Conservation (phyloP, 192 early-diverging fungal species). For the Backusella westeae region DNA sequence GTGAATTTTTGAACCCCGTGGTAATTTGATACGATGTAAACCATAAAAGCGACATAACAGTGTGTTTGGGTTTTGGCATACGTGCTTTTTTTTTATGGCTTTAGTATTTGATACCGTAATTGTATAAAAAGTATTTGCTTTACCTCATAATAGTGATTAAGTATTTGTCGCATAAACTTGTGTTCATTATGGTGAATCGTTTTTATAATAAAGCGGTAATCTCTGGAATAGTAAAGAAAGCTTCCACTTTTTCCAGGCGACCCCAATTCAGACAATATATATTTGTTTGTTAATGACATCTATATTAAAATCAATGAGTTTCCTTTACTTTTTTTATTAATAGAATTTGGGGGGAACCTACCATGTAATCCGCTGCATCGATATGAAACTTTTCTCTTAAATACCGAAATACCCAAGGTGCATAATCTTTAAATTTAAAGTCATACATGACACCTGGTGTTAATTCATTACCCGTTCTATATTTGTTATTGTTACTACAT, state of each 20-base stretch:
- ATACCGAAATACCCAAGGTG: constrained; percentile 93
- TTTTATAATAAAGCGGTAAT: constrained; percentile 99
- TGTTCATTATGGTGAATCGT: constrained; percentile 95
- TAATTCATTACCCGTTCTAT: constrained; percentile 85
- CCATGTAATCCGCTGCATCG: constrained; percentile 90
- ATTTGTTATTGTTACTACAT: background rate
- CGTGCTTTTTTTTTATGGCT: constrained; percentile 50
- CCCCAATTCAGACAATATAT: constrained; percentile 91
- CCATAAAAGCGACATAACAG: constrained; percentile 93
- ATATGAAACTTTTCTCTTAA: constrained; percentile 87
- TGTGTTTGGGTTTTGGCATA: constrained; percentile 85
- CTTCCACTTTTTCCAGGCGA: constrained; percentile 95
- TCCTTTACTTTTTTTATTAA: background rate
- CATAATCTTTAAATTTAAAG: constrained; percentile 99
- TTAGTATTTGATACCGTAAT: background rate
- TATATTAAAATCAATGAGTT: constrained; percentile 19
- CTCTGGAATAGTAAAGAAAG: constrained; percentile 97
- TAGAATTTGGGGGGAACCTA: constrained; percentile 38
- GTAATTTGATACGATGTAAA: constrained; percentile 92
- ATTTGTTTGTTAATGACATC: constrained; percentile 93
- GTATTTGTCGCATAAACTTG: constrained; percentile 85
- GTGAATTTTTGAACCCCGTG: constrained; percentile 89
- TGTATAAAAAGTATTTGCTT: background rate
- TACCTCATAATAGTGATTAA: constrained; percentile 85
- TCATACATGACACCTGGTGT: constrained; percentile 92